A percentile compares a stretch with the other conserved stretches of the same genome.
phyloP scores from a whole-genome alignment of 2,329 filamentous ascomycete genomes.

The Colletotrichum sp. region DNA sequence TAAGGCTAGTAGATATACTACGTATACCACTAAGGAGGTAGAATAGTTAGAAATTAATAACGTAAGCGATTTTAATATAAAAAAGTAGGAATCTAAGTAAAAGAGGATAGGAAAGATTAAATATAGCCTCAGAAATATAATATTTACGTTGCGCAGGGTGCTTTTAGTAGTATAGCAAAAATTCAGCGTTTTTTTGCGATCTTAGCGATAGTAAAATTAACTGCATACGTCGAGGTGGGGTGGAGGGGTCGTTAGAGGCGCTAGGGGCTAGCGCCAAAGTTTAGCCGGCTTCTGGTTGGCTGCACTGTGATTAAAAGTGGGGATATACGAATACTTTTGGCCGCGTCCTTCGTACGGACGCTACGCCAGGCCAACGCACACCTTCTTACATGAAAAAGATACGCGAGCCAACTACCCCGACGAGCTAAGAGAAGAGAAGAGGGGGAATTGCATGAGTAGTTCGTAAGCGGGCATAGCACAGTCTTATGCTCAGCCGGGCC shows the following conservation, averaged over 20 bases:
- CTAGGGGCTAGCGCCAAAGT: not conserved
- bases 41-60: not conserved
- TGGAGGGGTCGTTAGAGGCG: not conserved
- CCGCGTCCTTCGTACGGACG: not conserved
- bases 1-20: not conserved
- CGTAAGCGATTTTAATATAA: not conserved
- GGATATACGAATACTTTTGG: too few relatives aligned
- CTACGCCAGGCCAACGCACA: not conserved
- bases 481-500: not conserved
- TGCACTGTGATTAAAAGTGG: too few relatives aligned
- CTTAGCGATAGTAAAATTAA: not conserved
- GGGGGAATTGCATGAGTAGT: not conserved
- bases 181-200: not conserved
- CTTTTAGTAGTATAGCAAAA: not conserved
- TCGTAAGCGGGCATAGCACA: not conserved
- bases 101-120: not conserved
- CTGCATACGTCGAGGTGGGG: not conserved
- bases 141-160: not conserved
- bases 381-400: not conserved
- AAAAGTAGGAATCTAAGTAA: not conserved
- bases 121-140: not conserved
- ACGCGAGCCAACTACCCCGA: not conserved
- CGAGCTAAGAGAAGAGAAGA: not conserved
- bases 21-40: accelerated
- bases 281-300: not conserved